Base-by-base conservation (phyloP, 306 rosid species). In the Oxytropis ochrocephala region DNA sequence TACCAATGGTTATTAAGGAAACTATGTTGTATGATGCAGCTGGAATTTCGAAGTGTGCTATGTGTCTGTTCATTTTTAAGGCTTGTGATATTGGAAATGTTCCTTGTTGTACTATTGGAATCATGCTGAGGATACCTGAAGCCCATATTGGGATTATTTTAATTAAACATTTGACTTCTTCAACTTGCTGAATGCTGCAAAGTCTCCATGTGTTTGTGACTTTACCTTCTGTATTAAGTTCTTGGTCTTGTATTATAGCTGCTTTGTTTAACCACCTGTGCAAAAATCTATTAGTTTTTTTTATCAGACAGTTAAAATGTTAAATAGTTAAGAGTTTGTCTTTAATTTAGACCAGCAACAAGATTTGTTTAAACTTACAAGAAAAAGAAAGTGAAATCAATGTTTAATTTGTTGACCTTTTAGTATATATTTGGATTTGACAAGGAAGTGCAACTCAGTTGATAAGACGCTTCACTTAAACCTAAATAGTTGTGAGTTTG, bases 231-330 rank as follows among this genome's bases (percentile, higher is more conserved):
- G 47, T 27, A n/a, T 73, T 60, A 3, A 82, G 4, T 3, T 87
- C 90, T 2, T 60, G 27, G n/a, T 79, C 81, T 55, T 27, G 11
- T 4, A 80, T 46, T 0, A 82, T n/a, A 1, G 88, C 84, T 11
- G 85, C 90, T 44, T 85, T 88, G 73, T 77, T 79, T 14, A 87
- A 74, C 11, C 30, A 85, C 51, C 87, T 84, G 48, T 14, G 30
- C 35, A 17, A 42, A 52, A 38, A 46, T 13, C 54, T 56, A 65
- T 8, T 5, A 27, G 16, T 4, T 32, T 32, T 32, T 32, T 32
- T 29, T 30, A 30, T 30, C 33, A 30, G 4, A 30, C 33, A 30
- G 33, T 30, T 30, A 30, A n/a, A n/a, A n/a, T n/a, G n/a, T n/a
- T n/a, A n/a, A n/a, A 2, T 21, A 21, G 27, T 21, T 21, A 6